Percentiles rank a stretch among this genome's conserved stretches.
Evolutionary conservation across 306 rosid species (phyloP).

Genomic region (Quercus glauca): DNA sequence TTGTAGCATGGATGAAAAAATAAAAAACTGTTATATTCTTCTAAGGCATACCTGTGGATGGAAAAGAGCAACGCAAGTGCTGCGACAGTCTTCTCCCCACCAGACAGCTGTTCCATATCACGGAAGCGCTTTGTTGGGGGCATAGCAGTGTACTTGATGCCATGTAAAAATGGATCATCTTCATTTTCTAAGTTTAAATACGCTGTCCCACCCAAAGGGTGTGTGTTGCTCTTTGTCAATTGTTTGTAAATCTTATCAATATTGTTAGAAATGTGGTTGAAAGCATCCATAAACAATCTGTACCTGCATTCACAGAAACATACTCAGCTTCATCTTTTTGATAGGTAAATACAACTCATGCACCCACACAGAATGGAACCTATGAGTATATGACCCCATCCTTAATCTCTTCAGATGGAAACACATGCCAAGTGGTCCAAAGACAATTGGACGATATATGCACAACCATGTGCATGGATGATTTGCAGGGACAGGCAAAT

Average conservation of each 20-base stretch:
- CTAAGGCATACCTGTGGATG: slow-evolving; percentile 71
- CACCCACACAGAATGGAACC: not conserved
- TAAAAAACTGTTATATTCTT: not conserved
- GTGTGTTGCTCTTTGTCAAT: slow-evolving; percentile 86
- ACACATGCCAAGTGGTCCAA: not conserved
- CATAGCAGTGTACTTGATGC: slow-evolving; percentile 96
- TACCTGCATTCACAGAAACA: slow-evolving; percentile 53
- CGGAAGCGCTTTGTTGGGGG: slow-evolving; percentile 99
- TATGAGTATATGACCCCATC: not conserved
- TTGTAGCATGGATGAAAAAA: not conserved
- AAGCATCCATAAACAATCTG: slow-evolving; percentile 86
- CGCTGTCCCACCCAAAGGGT: slow-evolving; percentile 93
- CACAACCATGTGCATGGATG: not conserved
- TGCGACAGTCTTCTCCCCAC: slow-evolving; percentile 98
- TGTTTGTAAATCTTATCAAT: slow-evolving; percentile 94
- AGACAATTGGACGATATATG: not conserved
- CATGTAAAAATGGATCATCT: slow-evolving; percentile 94
- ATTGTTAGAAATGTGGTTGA: slow-evolving; percentile 72
- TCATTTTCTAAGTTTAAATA: slow-evolving; percentile 93
- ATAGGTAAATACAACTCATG: not conserved
- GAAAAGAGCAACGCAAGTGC: slow-evolving; percentile 94
- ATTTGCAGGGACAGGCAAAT: not conserved
- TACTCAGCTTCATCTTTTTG: slow-evolving; percentile 19
- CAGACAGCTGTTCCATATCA: slow-evolving; percentile 97
- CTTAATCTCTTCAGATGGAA: not conserved